phyloP scores from a whole-genome alignment of 352 stramenopile genomes.

The Phytophthora sp. region DNA sequence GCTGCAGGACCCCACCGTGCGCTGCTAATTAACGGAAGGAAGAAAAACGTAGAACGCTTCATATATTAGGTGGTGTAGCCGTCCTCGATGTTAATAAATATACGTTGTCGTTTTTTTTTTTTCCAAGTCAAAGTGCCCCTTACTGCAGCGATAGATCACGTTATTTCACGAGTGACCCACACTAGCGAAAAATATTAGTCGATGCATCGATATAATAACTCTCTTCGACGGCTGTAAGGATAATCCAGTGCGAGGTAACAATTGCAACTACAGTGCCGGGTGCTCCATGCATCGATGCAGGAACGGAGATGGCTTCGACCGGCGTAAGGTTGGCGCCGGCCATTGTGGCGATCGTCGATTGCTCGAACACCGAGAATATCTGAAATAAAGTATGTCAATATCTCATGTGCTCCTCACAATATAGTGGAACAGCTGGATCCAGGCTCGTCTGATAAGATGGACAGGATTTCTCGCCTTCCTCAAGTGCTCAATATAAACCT shows the following conservation, averaged over 20 bases:
- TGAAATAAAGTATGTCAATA: constrained; percentile 29
- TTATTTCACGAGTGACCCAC: not conserved
- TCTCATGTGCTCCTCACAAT: constrained; percentile 37
- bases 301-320: constrained; percentile 8
- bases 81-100: constrained; percentile 26
- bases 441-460: constrained; percentile 14
- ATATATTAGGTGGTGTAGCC: constrained; percentile 21
- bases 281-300: too few species aligned
- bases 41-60: not conserved
- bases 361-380: constrained; percentile 21
- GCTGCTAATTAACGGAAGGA: constrained; percentile 33
- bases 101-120: constrained; percentile 20
- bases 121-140: constrained; percentile 3
- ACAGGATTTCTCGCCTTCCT: not conserved
- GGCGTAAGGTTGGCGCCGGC: not conserved
- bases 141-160: not conserved
- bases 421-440: constrained; percentile 14
- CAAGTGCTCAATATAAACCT: too few species aligned
- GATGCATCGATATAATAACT: too few species aligned
- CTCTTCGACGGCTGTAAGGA: too few species aligned
- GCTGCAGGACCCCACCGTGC: constrained; percentile 43
- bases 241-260: not conserved
- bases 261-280: not conserved
- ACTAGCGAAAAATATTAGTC: constrained; percentile 29
- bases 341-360: constrained; percentile 3